These are phyloP conservation scores for Miscanthus lutarioriparius DNA, from an alignment of 176 grass and related monocot genomes.

Conservation along the genomic window DNA sequence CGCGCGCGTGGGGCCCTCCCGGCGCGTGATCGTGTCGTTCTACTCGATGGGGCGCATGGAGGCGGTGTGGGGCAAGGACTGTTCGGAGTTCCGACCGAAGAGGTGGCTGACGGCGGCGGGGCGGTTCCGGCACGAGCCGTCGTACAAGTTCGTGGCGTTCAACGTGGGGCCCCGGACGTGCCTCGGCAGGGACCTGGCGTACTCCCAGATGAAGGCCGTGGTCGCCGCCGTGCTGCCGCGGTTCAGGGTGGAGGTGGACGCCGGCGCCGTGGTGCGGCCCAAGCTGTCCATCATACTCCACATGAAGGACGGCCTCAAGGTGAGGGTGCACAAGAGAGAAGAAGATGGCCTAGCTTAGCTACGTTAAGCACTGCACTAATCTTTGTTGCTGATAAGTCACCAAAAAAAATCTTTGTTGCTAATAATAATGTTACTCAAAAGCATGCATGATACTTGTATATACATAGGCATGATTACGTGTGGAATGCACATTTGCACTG, in stretches of 20 bases:
- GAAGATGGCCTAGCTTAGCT: not conserved
- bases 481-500: not conserved
- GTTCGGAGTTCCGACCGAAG: constrained; percentile 77
- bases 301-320: constrained; percentile 74
- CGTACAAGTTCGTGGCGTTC: constrained; percentile 83
- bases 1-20: not conserved
- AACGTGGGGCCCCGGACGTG: constrained; percentile 75
- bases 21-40: constrained; percentile 51
- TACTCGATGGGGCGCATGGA: constrained; percentile 90
- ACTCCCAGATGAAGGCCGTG: constrained; percentile 71
- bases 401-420: not conserved
- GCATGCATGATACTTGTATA: not conserved
- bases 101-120: constrained; percentile 63
- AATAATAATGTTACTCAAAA: not conserved
- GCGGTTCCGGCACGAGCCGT: constrained; percentile 55
- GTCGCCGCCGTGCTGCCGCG: constrained; percentile 46
- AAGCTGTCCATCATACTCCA: constrained; percentile 80
- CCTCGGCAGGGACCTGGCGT: constrained; percentile 62
- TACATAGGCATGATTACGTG: not conserved
- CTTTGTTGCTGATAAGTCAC: not conserved
- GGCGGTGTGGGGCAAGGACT: constrained; percentile 81
- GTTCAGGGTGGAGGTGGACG: constrained; percentile 51
- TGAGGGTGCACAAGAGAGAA: constrained; percentile 40
- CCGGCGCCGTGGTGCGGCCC: constrained; percentile 31
- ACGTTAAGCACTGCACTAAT: not conserved